Evolutionary conservation across 2,329 filamentous ascomycete genomes (phyloP).

Genomic region (Ilyonectria destructans): DNA sequence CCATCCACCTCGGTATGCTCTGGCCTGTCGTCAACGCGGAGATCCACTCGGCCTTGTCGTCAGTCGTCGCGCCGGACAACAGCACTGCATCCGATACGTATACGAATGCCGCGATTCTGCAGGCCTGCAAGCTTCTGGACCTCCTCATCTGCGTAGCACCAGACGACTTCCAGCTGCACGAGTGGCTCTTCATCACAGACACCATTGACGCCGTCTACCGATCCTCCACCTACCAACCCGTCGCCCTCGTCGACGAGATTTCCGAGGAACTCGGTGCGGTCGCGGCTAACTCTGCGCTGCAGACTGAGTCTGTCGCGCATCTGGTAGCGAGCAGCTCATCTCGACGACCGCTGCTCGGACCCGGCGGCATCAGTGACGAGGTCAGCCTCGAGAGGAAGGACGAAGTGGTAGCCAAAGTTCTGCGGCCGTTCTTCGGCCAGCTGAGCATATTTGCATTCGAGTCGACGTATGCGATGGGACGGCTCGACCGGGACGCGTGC

Average conservation of each 20-base stretch:
- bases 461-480: conserved; percentile 88
- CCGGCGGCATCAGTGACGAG: conserved; percentile 70
- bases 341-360: conserved; percentile 67
- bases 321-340: conserved; percentile 55
- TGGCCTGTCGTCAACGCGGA: conserved; percentile 95
- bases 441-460: conserved; percentile 96
- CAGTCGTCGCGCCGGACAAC: conserved; percentile 78
- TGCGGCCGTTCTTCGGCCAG: conserved; percentile 91
- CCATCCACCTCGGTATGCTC: conserved; percentile 84
- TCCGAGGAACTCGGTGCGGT: conserved; percentile 79
- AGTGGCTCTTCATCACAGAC: conserved; percentile 98
- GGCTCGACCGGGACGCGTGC: conserved; percentile 77
- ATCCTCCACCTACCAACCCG: conserved; percentile 76
- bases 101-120: conserved; percentile 83
- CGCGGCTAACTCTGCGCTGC: conserved; percentile 51
- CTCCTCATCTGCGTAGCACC: conserved; percentile 88
- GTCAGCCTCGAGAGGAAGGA: conserved; percentile 73
- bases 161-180: conserved; percentile 97
- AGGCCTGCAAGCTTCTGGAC: conserved; percentile 95
- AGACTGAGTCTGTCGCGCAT: conserved; percentile 57
- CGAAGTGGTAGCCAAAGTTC: conserved; percentile 81
- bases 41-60: conserved; percentile 84
- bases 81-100: conserved; percentile 79
- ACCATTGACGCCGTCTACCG: conserved; percentile 97
- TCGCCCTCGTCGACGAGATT: conserved; percentile 88